Evolutionary conservation across 306 rosid species (phyloP).

Genomic region (Trifolium dubium): DNA sequence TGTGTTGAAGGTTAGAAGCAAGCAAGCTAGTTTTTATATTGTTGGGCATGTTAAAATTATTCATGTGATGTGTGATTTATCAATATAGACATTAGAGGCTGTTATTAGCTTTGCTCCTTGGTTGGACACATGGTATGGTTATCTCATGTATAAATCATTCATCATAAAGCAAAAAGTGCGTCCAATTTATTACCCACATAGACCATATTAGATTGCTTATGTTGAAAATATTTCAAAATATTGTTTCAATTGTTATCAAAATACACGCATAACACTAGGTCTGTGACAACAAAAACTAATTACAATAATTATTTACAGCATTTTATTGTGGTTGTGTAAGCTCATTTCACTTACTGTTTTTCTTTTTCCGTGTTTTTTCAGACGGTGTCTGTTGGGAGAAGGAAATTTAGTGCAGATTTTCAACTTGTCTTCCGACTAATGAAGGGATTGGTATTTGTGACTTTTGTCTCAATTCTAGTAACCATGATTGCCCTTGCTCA

Average conservation of each 20-base stretch:
- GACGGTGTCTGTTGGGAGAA: slow-evolving; percentile 93
- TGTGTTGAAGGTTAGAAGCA: slow-evolving; percentile 86
- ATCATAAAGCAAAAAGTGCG: not conserved
- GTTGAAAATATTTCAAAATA: not conserved
- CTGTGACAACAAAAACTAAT: not conserved
- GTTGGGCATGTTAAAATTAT: slow-evolving; percentile 31
- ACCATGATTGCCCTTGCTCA: slow-evolving; percentile 83
- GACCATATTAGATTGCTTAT: not conserved
- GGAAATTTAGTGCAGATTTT: slow-evolving; percentile 84
- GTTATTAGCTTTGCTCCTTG: not conserved
- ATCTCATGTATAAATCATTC: not conserved
- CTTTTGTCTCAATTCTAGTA: slow-evolving; percentile 79
- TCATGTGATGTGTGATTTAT: slow-evolving; percentile 28
- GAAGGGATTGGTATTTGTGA: slow-evolving; percentile 87
- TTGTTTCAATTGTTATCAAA: not conserved
- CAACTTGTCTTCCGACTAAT: slow-evolving; percentile 92
- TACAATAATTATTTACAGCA: not conserved
- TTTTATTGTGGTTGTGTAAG: not conserved
- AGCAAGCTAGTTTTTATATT: slow-evolving; percentile 7
- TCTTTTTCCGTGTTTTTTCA: slow-evolving; percentile 40
- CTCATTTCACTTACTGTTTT: slow-evolving; percentile 25
- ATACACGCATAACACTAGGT: not conserved
- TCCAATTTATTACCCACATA: slow-evolving; percentile 17
- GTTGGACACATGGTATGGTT: not conserved
- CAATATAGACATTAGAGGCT: slow-evolving; percentile 7